Percentiles rank a stretch among this genome's conserved stretches.
These are phyloP conservation scores for Colletotrichum noveboracense DNA, from an alignment of 2,329 filamentous ascomycete genomes.

Conservation along the genomic window DNA sequence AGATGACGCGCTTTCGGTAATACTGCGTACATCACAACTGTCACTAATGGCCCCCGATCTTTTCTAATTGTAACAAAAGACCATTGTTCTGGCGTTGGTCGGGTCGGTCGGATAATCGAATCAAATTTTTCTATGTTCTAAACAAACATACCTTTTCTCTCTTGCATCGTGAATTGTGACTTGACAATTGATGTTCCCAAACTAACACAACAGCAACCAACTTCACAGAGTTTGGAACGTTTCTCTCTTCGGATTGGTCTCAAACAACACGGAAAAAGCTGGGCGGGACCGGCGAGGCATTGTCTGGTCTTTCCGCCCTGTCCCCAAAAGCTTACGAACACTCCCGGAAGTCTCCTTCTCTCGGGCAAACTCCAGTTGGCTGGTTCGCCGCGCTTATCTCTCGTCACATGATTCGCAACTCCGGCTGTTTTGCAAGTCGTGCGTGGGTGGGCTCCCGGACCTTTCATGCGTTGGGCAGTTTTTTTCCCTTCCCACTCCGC, in stretches of 20 bases:
- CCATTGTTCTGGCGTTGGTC: constrained; percentile 13
- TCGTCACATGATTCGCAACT: not conserved
- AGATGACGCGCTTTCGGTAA: not conserved
- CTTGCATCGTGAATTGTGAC: not conserved
- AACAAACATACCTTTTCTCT: not conserved
- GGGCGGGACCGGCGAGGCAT: not conserved
- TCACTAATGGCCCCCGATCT: constrained; percentile 1
- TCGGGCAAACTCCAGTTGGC: not conserved
- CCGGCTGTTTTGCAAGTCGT: not conserved
- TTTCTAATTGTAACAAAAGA: constrained; percentile 10
- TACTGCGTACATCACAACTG: not conserved
- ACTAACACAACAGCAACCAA: not conserved
- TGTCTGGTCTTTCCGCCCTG: not conserved
- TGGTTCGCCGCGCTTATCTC: not conserved
- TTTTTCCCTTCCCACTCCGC: not conserved
- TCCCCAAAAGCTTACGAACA: not conserved
- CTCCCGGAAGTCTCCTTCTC: not conserved
- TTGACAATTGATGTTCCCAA: not conserved
- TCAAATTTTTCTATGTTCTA: not conserved
- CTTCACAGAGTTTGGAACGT: too few relatives aligned
- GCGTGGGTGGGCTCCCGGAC: not conserved
- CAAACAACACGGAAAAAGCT: not conserved
- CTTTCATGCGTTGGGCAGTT: not conserved
- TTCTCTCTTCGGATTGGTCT: not conserved
- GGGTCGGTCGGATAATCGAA: constrained; percentile 8